Evolutionary conservation across 2,329 filamentous ascomycete genomes (phyloP).

Genomic region (Exophiala viscosa): DNA sequence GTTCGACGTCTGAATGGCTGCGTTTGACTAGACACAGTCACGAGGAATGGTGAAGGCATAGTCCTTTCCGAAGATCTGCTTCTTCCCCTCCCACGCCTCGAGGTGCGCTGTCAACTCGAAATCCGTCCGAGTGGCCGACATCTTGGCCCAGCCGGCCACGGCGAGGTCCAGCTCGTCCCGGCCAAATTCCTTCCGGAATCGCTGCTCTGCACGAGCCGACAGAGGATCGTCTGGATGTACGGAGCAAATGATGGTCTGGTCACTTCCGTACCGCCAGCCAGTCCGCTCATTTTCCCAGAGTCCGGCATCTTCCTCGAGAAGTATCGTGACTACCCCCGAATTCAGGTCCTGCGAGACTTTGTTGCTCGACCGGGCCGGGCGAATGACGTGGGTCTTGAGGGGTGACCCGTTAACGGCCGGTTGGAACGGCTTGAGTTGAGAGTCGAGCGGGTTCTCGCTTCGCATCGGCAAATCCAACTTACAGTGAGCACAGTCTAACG

Average conservation of each 20-base stretch:
- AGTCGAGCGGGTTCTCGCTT: not conserved
- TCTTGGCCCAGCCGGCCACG: conserved; percentile 8
- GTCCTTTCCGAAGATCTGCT: conserved; percentile 6
- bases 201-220: conserved; percentile 9
- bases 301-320: conserved; percentile 1
- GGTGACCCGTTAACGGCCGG: conserved; percentile 1
- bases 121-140: conserved; percentile 7
- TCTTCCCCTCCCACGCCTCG: conserved; percentile 9
- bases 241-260: conserved; percentile 9
- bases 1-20: too few species aligned
- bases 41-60: conserved; percentile 6
- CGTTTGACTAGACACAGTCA: conserved; percentile 4
- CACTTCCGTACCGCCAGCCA: conserved; percentile 13
- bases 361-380: conserved; percentile 1
- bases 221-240: conserved; percentile 12
- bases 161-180: conserved; percentile 6
- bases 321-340: conserved; percentile 1
- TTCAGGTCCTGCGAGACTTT: conserved; percentile 9
- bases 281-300: conserved; percentile 1
- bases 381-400: conserved; percentile 1
- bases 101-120: conserved; percentile 8
- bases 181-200: conserved; percentile 12
- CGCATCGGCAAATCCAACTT: conserved; percentile 8
- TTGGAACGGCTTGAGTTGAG: conserved; percentile 3
- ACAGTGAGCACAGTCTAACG: conserved; percentile 8